Conservation (phyloP, 2,329 filamentous ascomycete species). For the Periconia sp. region DNA sequence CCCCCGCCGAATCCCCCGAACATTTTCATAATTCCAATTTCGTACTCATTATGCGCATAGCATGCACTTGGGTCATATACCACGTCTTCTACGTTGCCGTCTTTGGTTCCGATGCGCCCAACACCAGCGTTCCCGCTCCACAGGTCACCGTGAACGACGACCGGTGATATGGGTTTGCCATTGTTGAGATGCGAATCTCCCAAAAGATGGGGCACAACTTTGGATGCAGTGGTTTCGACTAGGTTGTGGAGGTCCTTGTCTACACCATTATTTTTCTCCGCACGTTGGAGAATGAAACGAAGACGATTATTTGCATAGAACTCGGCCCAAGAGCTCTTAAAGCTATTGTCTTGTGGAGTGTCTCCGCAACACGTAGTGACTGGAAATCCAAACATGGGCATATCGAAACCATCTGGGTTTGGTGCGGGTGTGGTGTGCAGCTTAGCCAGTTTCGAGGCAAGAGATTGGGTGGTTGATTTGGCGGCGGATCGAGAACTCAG, state of each 20-base stretch:
- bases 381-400: slow-evolving; percentile 78
- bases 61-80: slow-evolving; percentile 80
- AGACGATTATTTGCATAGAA: slow-evolving; percentile 82
- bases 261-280: slow-evolving; percentile 62
- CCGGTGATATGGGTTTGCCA: slow-evolving; percentile 66
- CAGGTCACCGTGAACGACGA: slow-evolving; percentile 86
- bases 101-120: slow-evolving; percentile 59
- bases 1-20: slow-evolving; percentile 79
- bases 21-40: slow-evolving; percentile 94
- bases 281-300: slow-evolving; percentile 62
- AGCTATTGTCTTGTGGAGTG: slow-evolving; percentile 79
- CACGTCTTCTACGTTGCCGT: slow-evolving; percentile 72
- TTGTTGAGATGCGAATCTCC: slow-evolving; percentile 65
- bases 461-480: slow-evolving; percentile 46
- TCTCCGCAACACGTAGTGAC: slow-evolving; percentile 84
- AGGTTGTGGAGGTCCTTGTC: slow-evolving; percentile 64
- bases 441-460: slow-evolving; percentile 76
- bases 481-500: slow-evolving; percentile 35
- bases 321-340: slow-evolving; percentile 72
- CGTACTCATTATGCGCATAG: slow-evolving; percentile 87
- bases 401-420: slow-evolving; percentile 58
- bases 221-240: slow-evolving; percentile 64
- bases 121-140: slow-evolving; percentile 83
- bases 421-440: slow-evolving; percentile 78
- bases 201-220: slow-evolving; percentile 76